These are phyloP conservation scores for Botrytis byssoidea DNA, from an alignment of 2,329 filamentous ascomycete genomes.

Conservation along the genomic window DNA sequence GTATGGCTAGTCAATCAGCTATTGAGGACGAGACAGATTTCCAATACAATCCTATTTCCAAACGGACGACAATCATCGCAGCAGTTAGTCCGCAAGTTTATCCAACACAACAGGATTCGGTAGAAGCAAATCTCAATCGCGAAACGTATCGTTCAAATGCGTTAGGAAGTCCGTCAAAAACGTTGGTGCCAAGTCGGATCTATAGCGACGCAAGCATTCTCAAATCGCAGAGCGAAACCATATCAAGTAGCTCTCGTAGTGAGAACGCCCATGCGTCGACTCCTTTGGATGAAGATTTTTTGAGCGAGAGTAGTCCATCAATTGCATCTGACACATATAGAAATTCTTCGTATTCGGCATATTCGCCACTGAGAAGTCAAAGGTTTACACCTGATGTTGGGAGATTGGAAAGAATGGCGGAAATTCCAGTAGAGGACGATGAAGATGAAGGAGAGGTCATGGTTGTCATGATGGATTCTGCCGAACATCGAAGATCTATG, in stretches of 20 bases:
- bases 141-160: constrained; percentile 36
- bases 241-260: neutral
- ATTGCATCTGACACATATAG: constrained; percentile 48
- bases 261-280: constrained; percentile 27
- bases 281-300: constrained; percentile 36
- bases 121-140: neutral
- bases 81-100: constrained; percentile 25
- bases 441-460: constrained; percentile 41
- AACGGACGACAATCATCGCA: constrained; percentile 34
- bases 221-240: constrained; percentile 38
- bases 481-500: constrained; percentile 29
- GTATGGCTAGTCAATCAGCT: constrained; percentile 8
- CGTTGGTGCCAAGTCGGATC: constrained; percentile 1
- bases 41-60: constrained; percentile 31
- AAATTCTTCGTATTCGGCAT: constrained; percentile 52
- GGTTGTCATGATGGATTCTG: constrained; percentile 48
- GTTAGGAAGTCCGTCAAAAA: neutral
- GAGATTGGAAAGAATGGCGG: neutral
- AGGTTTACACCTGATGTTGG: neutral
- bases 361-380: constrained; percentile 43
- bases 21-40: constrained; percentile 31
- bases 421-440: neutral
- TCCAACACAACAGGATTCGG: constrained; percentile 10
- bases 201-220: constrained; percentile 14
- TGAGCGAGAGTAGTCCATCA: constrained; percentile 36